Conservation (phyloP, 192 early-diverging fungal species). For the Backusella macrospora region DNA sequence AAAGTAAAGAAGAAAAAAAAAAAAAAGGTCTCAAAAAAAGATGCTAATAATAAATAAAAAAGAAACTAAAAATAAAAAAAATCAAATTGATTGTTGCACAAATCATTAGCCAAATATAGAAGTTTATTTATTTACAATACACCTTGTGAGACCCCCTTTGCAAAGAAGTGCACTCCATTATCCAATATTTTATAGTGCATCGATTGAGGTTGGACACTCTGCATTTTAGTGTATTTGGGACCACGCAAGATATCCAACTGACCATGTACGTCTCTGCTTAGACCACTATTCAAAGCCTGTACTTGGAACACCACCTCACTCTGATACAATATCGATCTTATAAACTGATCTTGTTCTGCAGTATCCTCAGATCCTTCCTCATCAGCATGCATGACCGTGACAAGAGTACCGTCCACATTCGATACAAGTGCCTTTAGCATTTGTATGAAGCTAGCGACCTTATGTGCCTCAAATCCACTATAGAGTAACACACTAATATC, state of each 20-base stretch:
- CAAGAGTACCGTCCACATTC: conserved; percentile 51
- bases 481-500: conserved; percentile 55
- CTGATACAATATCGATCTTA: conserved; percentile 49
- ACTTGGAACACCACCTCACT: conserved; percentile 55
- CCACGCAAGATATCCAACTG: conserved; percentile 55
- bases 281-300: conserved; percentile 52
- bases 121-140: conserved; percentile 39
- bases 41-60: conserved; percentile 8
- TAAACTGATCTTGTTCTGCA: conserved; percentile 47
- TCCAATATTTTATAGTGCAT: conserved; percentile 62
- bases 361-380: conserved; percentile 47
- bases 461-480: conserved; percentile 44
- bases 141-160: conserved; percentile 59
- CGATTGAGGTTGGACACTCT: conserved; percentile 41
- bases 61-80: conserved; percentile 13
- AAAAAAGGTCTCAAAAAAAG: background rate
- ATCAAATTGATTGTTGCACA: background rate
- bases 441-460: conserved; percentile 46
- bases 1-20: background rate
- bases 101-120: background rate
- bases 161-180: conserved; percentile 63
- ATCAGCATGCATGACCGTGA: conserved; percentile 59
- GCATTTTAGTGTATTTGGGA: conserved; percentile 38
- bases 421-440: conserved; percentile 47
- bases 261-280: conserved; percentile 60